Evolutionary conservation across 345 rosid genomes (phyloP), one percentile per base, ranked within the genome.

Genomic region (Melaleuca alternifolia): DNA sequence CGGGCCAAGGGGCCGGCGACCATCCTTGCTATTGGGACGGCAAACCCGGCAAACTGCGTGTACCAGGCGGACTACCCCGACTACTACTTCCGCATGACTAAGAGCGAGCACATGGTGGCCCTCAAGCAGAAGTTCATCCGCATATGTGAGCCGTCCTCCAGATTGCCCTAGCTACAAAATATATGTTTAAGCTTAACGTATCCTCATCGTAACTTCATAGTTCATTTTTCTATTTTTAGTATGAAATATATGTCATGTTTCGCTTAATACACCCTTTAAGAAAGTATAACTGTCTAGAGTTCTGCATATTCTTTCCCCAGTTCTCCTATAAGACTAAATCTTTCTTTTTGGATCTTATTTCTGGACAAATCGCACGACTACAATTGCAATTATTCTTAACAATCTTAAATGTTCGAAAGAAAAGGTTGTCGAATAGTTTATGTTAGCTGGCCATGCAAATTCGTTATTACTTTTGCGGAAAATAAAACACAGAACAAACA

Each of bases 101-200:
- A 87, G 79, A 85, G 86, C 12, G 85, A 85, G 46, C 86, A 87
- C 44, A 83, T 85, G 87, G 46, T 59, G 18, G 15, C 30, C 41
- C 46, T 89, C 56, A 89, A 89, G 52, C 83, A 87, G 44, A 89
- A 85, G 51, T 87, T 89, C 89, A 87, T 76, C 50, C 88, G 85
- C 51, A 89, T 89, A n/a, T 89, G 91, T 87, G 62, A 83, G 91
- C 50, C 44, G 6, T 61, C 2, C 76, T 33, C 41, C 30, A 54
- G 59, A 28, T 28, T 51, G 2, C 46, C 54, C 85, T 51, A 51
- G 2, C 24, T 18, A 52, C 23, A 83, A 18, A 51, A 50, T 2
- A 51, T n/a, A 5, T 23, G 23, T 28, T 10, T 26, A 5, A 83
- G 11, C 51, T n/a, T 1, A 2, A 21, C 24, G 33, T 21, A 82